Conservation (phyloP, 331 rosid genomes). For the Malus hybrid region DNA sequence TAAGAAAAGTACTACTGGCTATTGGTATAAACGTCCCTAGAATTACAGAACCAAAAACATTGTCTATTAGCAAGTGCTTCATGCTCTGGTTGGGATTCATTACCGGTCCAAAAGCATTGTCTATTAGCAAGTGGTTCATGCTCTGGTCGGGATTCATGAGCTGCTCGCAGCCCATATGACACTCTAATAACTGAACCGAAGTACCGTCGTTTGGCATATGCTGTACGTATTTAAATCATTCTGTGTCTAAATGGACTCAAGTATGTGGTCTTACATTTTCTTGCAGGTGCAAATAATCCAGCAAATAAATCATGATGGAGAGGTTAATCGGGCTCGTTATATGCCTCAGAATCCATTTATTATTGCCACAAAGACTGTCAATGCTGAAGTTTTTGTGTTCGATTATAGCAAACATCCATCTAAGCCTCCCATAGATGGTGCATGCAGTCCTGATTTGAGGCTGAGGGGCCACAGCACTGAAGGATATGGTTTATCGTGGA, state of each 20-base stretch:
- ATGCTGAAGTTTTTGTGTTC: slow-evolving; percentile 91
- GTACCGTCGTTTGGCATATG: not conserved
- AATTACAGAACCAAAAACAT: not conserved
- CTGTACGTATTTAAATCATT: not conserved
- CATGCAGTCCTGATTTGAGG: slow-evolving; percentile 87
- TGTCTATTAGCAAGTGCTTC: too few relatives aligned
- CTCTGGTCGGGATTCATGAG: not conserved
- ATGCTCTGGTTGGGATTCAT: too few relatives aligned
- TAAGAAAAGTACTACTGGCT: not conserved
- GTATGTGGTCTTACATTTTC: not conserved
- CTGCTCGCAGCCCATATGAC: not conserved
- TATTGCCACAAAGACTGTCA: slow-evolving; percentile 88
- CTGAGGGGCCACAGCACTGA: slow-evolving; percentile 93
- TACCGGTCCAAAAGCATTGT: not conserved
- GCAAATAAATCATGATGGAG: slow-evolving; percentile 96
- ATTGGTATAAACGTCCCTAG: not conserved
- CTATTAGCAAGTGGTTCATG: too few relatives aligned
- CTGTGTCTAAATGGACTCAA: not conserved
- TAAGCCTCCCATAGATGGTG: slow-evolving; percentile 92
- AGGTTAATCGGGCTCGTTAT: slow-evolving; percentile 91
- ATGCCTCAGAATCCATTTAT: slow-evolving; percentile 91
- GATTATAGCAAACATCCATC: slow-evolving; percentile 97
- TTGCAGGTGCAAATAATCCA: slow-evolving; percentile 86
- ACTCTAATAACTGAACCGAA: not conserved
- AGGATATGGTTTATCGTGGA: slow-evolving; percentile 98